Conservation (phyloP, 2,329 filamentous ascomycete genomes). For the Stagonosporopsis cucurbitacearum region DNA sequence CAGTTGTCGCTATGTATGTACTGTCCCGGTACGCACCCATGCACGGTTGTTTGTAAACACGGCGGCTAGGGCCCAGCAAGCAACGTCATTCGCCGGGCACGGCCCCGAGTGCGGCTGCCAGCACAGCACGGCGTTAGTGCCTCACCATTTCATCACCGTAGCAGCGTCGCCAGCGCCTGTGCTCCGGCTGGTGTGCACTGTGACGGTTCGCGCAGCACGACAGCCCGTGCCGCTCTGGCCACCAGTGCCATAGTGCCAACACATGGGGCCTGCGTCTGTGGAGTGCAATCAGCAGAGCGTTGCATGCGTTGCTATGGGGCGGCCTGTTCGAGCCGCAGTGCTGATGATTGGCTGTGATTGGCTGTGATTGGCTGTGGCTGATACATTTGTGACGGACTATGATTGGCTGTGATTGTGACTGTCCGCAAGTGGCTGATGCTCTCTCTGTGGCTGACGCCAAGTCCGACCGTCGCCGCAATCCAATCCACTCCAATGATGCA, state of each 20-base stretch:
- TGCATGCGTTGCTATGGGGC: slow-evolving; percentile 11
- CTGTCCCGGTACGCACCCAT: too few species aligned
- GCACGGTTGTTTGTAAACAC: slow-evolving; percentile 32
- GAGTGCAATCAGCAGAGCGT: not conserved
- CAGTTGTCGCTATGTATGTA: slow-evolving; percentile 16
- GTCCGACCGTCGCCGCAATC: slow-evolving; percentile 10
- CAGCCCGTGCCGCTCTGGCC: not conserved
- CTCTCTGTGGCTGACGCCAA: not conserved
- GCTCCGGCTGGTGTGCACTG: not conserved
- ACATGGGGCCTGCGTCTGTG: not conserved
- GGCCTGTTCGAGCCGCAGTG: not conserved
- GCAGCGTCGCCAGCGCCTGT: slow-evolving; percentile 18
- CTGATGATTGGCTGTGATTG: not conserved
- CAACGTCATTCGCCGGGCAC: slow-evolving; percentile 39
- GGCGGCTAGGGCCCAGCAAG: slow-evolving; percentile 28
- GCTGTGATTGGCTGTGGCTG: not conserved
- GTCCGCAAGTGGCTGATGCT: not conserved
- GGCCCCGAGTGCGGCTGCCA: slow-evolving; percentile 34
- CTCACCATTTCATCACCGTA: slow-evolving; percentile 30
- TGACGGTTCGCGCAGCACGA: not conserved
- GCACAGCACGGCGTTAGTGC: slow-evolving; percentile 23
- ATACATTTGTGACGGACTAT: too few species aligned
- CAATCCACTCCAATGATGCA: slow-evolving; percentile 8
- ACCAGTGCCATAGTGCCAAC: too few species aligned
- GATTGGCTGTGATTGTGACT: not conserved